Evolutionary conservation across 768 basidiomycete genomes (phyloP).

Genomic region (Tulasnella sp.): DNA sequence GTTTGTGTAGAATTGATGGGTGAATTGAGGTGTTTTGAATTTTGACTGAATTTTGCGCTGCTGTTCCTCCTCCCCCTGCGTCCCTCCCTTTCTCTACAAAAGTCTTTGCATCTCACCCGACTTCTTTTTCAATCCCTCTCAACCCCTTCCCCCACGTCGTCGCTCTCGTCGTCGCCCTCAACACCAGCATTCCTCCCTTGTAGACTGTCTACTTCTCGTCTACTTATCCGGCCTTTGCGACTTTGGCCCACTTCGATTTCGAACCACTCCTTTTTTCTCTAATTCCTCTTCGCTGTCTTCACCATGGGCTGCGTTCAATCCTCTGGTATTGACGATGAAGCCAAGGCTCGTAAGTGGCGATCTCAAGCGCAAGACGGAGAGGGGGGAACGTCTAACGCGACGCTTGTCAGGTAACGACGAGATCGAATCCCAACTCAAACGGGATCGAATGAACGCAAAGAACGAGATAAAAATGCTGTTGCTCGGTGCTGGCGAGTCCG

Average conservation of each 20-base stretch:
- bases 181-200: not conserved
- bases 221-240: not conserved
- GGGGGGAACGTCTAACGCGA: not conserved
- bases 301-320: slow-evolving; percentile 22
- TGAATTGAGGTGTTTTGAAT: not conserved
- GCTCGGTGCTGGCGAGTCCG: slow-evolving; percentile 92
- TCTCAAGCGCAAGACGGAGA: not conserved
- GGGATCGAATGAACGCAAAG: slow-evolving; percentile 76
- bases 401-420: slow-evolving; percentile 63
- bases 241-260: not conserved
- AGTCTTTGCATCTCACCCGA: not conserved
- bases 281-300: not conserved
- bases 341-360: slow-evolving; percentile 58
- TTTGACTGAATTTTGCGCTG: not conserved
- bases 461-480: slow-evolving; percentile 96
- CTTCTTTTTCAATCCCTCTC: not conserved
- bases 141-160: not conserved
- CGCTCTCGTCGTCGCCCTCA: not conserved
- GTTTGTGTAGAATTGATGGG: not conserved
- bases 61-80: not conserved
- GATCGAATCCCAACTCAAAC: slow-evolving; percentile 85
- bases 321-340: slow-evolving; percentile 54
- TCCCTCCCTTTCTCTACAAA: not conserved
- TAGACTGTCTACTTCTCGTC: not conserved
- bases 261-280: slow-evolving; percentile 4